These are phyloP conservation scores for Trichaptum fuscoviolaceum DNA, from an alignment of 768 basidiomycete genomes.

Conservation along the genomic window DNA sequence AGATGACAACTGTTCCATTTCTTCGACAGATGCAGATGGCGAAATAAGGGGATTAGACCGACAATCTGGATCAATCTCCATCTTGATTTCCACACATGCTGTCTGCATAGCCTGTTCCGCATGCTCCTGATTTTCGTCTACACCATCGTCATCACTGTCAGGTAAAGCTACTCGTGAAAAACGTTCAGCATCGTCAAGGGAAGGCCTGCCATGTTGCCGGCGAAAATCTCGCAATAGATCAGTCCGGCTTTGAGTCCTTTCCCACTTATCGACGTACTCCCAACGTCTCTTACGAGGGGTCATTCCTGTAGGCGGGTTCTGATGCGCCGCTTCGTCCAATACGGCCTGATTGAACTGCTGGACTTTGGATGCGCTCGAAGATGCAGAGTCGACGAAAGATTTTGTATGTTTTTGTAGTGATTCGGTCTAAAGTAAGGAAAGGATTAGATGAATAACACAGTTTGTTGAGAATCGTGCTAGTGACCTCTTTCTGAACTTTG, in stretches of 20 bases:
- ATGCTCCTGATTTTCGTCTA: neutral
- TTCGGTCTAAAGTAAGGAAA: neutral
- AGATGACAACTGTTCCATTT: neutral
- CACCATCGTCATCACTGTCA: neutral
- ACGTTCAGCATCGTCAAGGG: neutral
- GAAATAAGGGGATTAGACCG: neutral
- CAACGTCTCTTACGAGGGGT: slow-evolving; percentile 76
- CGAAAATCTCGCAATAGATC: slow-evolving; percentile 44
- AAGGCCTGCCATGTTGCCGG: neutral
- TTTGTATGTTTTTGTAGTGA: neutral
- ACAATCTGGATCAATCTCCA: neutral
- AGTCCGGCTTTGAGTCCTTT: slow-evolving; percentile 59
- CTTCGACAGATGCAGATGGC: neutral
- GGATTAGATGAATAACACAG: neutral
- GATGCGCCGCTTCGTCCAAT: slow-evolving; percentile 50
- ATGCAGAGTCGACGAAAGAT: neutral
- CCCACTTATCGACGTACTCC: slow-evolving; percentile 69
- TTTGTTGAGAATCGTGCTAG: slow-evolving; percentile 12
- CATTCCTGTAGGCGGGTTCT: slow-evolving; percentile 62
- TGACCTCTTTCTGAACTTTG: slow-evolving; percentile 49
- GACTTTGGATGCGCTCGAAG: neutral
- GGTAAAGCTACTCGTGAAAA: neutral
- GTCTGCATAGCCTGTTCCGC: neutral
- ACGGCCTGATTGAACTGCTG: slow-evolving; percentile 29
- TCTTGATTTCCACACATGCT: neutral